These are phyloP conservation scores for Austropuccinia psidii DNA, from an alignment of 1,284 basidiomycete genomes.

Conservation along the genomic window DNA sequence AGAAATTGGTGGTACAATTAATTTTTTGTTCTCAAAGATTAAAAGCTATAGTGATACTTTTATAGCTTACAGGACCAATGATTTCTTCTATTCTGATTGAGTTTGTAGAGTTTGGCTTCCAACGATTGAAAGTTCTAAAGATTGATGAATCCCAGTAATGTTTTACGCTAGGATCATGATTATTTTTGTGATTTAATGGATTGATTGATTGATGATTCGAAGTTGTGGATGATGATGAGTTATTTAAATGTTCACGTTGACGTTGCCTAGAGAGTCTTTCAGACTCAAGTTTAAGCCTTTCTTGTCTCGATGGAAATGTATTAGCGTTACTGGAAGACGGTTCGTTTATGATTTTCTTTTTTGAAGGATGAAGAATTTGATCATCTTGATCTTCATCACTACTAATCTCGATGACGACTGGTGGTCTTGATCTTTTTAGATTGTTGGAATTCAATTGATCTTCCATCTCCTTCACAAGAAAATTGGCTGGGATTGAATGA, in stretches of 20 bases:
- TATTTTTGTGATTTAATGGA: too few relatives aligned
- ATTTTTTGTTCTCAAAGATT: background rate
- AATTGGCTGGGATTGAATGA: too few relatives aligned
- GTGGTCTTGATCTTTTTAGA: too few relatives aligned
- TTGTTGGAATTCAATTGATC: too few relatives aligned
- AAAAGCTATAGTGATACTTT: background rate
- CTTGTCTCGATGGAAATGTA: background rate
- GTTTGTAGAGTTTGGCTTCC: conserved; percentile 1
- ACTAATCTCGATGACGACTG: conserved; percentile 17
- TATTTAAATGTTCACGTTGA: background rate
- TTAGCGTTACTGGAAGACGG: background rate
- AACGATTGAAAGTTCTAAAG: conserved; percentile 11
- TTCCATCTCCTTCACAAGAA: too few relatives aligned
- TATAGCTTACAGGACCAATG: conserved; percentile 11
- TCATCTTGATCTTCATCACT: conserved; percentile 14
- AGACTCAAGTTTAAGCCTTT: conserved; percentile 3
- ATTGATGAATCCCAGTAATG: conserved; percentile 29
- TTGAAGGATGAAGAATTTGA: too few relatives aligned
- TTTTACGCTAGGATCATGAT: background rate
- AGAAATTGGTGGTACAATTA: background rate
- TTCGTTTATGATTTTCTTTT: background rate
- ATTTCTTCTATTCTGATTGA: conserved; percentile 25
- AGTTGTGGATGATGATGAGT: background rate
- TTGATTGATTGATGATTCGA: background rate
- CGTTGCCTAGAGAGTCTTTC: conserved; percentile 20